Percentiles rank a stretch among this genome's conserved stretches.
These are phyloP conservation scores for Lunularia cruciata DNA, from an alignment of 225 moss, liverwort and hornwort genomes.

Conservation along the genomic window DNA sequence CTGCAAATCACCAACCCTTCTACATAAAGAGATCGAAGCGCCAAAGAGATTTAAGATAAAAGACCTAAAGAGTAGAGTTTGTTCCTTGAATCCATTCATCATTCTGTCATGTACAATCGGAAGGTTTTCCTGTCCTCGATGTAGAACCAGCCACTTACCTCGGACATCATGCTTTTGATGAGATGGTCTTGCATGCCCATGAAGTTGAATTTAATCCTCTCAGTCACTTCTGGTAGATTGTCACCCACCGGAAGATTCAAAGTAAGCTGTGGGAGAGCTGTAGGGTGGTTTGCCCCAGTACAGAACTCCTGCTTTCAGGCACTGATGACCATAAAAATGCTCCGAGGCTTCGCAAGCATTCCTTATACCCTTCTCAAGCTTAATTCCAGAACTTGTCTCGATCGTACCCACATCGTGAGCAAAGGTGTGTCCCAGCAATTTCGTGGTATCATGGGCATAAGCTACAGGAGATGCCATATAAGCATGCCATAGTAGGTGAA, in stretches of 20 bases:
- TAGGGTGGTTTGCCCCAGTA: conserved; percentile 43
- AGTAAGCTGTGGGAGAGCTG: not conserved
- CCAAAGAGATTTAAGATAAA: too few relatives aligned
- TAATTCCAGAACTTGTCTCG: conserved; percentile 54
- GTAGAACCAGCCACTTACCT: not conserved
- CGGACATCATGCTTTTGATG: not conserved
- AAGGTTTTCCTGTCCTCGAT: too few relatives aligned
- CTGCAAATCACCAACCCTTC: not conserved
- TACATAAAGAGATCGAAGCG: too few relatives aligned
- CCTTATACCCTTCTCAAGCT: conserved; percentile 59
- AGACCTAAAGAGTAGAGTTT: too few relatives aligned
- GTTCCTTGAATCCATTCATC: too few relatives aligned
- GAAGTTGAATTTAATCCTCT: not conserved
- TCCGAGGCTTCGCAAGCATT: conserved; percentile 61
- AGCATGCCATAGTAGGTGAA: conserved; percentile 34
- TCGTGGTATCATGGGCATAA: conserved; percentile 14
- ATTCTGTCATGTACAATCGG: too few relatives aligned
- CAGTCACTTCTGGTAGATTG: not conserved
- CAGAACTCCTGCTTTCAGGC: conserved; percentile 56
- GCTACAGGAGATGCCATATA: conserved; percentile 25
- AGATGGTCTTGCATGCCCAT: not conserved
- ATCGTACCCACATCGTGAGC: conserved; percentile 56
- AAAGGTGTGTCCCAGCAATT: not conserved
- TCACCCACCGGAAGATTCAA: not conserved
- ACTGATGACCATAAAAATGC: conserved; percentile 49